These are phyloP conservation scores for Fusarium nisikadoi DNA, from an alignment of 2,329 filamentous ascomycete species.

Conservation along the genomic window DNA sequence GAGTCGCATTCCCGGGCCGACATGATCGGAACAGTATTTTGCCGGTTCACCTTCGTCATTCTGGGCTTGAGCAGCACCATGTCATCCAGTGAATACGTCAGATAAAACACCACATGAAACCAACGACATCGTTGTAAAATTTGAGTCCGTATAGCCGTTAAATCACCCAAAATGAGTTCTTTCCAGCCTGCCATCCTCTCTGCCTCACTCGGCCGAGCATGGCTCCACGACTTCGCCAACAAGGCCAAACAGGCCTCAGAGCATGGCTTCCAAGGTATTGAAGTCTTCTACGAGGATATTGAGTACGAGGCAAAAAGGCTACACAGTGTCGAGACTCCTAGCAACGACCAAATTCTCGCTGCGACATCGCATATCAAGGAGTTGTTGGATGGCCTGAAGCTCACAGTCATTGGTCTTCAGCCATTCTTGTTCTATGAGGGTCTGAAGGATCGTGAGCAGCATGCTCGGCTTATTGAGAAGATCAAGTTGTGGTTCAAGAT, in stretches of 20 bases:
- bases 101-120: no score
- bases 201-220: slow-evolving; percentile 10
- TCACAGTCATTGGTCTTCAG: slow-evolving; percentile 5
- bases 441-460: background rate
- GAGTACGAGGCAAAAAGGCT: slow-evolving; percentile 12
- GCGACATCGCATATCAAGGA: background rate
- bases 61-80: background rate
- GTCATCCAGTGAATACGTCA: rapidly evolving
- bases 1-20: background rate
- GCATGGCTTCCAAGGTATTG: slow-evolving; percentile 10
- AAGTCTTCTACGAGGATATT: slow-evolving; percentile 11
- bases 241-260: background rate
- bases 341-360: background rate
- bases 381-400: background rate
- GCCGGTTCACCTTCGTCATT: background rate
- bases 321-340: background rate
- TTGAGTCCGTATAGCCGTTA: no score
- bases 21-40: slow-evolving; percentile 12
- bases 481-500: slow-evolving; percentile 13
- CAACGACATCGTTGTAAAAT: no score
- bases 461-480: background rate
- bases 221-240: slow-evolving; percentile 4
- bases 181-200: slow-evolving; percentile 5
- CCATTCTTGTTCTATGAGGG: slow-evolving; percentile 18
- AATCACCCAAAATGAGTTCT: background rate